Conservation (phyloP, 805 yeast genomes). For the Yamadazyma sp. region DNA sequence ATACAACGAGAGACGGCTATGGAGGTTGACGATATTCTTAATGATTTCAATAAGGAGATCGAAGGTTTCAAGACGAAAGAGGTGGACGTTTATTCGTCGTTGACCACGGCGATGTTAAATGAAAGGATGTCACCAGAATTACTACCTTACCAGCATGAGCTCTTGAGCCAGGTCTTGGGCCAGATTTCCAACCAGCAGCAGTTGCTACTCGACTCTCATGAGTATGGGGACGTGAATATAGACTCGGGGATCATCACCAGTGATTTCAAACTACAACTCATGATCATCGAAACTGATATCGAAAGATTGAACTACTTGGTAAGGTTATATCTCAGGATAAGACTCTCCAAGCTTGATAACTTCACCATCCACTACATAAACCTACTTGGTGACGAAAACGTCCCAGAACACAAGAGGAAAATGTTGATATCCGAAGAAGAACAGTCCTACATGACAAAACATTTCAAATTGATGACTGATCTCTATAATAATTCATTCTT, state of each 20-base stretch:
- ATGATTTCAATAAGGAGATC: conserved; percentile 51
- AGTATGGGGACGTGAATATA: conserved; percentile 58
- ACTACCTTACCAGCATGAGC: conserved; percentile 63
- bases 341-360: conserved; percentile 73
- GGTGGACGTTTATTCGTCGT: conserved; percentile 25
- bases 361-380: conserved; percentile 59
- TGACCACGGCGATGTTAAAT: conserved; percentile 62
- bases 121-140: conserved; percentile 88
- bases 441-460: conserved; percentile 61
- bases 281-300: conserved; percentile 87
- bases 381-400: conserved; percentile 17
- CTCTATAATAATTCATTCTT: conserved; percentile 69
- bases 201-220: conserved; percentile 71
- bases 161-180: conserved; percentile 55
- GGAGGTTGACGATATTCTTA: conserved; percentile 68
- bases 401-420: conserved; percentile 3
- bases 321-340: conserved; percentile 75
- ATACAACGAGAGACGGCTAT: conserved; percentile 7
- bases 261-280: conserved; percentile 71
- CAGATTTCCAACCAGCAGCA: conserved; percentile 71
- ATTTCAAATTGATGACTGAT: conserved; percentile 59
- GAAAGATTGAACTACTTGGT: conserved; percentile 81
- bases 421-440: conserved; percentile 55
- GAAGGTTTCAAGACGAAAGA: conserved; percentile 2
- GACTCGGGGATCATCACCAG: conserved; percentile 26